Base-by-base conservation (phyloP, 371 early-diverging fungal genomes). In the Mucor irregularis region DNA sequence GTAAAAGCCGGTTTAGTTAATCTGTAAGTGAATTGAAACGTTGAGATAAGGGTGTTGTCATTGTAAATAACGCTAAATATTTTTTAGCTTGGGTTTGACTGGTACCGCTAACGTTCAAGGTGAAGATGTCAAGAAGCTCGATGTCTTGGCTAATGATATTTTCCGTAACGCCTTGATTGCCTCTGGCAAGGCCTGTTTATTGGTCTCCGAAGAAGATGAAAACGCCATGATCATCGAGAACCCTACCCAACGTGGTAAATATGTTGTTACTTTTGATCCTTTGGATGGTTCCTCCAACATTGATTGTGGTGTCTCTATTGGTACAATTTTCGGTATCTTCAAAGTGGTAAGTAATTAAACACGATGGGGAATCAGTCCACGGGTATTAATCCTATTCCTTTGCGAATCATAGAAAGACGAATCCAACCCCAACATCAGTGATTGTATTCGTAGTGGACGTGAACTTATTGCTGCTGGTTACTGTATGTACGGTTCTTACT, bases 311-410 rank as follows among this genome's bases (percentile, higher is more conserved):
- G 96, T 97, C 34, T 93, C 94, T 38, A 92, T 98, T 49, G 98
- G 98, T 73, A 97, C 98, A 26, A 98, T 98, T 70, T 98, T 98
- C 80, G 97, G 97, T 58, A 94, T 98, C 69, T 98, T 94, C 85
- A 83, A 85, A 61, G 84, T 93, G 62, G 92, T 92, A 79, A 72
- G 86, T 79, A 4, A n/a, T 0, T 19, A 5, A 8, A 8, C 21
- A 19, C 5, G 0, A 19, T 38, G 21, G 3, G 2, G 39, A 19
- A 8, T 19, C 14, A 16, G 13, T 3, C 5, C 6, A 2, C 8
- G 3, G 13, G n/a, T 25, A 42, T 16, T 53, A 51, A 16, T 35
- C 16, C 7, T 4, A 10, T 7, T 25, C 21, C 21, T 30, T 56
- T 31, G 24, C 7, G 47, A 14, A 31, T 33, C 46, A 24, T 65